These are phyloP conservation scores for Brasenia schreberi DNA, from an alignment of 164 flowering plant species.

Conservation along the genomic window DNA sequence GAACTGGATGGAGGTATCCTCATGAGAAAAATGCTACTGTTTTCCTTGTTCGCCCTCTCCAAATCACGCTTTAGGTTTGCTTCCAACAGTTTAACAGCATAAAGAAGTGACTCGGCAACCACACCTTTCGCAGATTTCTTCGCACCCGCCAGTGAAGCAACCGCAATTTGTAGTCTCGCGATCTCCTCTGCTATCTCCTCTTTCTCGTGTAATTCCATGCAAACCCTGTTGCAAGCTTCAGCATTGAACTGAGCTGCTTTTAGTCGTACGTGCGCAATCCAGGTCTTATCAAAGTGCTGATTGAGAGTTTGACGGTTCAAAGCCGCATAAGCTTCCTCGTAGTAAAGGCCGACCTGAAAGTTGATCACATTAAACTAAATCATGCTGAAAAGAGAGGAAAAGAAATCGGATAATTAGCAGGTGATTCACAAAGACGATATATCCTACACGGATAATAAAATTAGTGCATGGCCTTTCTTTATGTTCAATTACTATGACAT, in stretches of 20 bases:
- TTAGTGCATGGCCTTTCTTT: too few relatives aligned
- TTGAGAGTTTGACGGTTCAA: conserved; percentile 55
- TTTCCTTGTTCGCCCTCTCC: conserved; percentile 90
- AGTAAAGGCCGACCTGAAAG: conserved; percentile 62
- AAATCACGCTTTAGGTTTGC: conserved; percentile 55
- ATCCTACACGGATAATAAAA: too few relatives aligned
- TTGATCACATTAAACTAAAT: too few relatives aligned
- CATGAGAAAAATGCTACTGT: conserved; percentile 94
- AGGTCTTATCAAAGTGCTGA: conserved; percentile 79
- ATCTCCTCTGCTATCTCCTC: conserved; percentile 97
- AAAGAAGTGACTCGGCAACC: conserved; percentile 50
- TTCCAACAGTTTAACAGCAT: conserved; percentile 65
- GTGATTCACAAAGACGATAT: too few relatives aligned
- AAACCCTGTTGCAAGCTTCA: conserved; percentile 78
- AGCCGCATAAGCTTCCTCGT: conserved; percentile 85
- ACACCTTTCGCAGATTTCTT: conserved; percentile 80
- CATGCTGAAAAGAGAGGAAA: too few relatives aligned
- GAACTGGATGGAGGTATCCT: conserved; percentile 79
- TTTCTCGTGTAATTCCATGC: conserved; percentile 85
- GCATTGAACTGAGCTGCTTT: conserved; percentile 78
- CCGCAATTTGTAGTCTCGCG: conserved; percentile 71
- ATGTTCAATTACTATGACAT: too few relatives aligned
- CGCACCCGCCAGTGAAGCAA: conserved; percentile 51
- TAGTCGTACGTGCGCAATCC: conserved; percentile 85
- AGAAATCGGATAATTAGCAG: too few relatives aligned